Base-by-base conservation (phyloP, 73 alveolate species). In the Effrenium voratum region DNA sequence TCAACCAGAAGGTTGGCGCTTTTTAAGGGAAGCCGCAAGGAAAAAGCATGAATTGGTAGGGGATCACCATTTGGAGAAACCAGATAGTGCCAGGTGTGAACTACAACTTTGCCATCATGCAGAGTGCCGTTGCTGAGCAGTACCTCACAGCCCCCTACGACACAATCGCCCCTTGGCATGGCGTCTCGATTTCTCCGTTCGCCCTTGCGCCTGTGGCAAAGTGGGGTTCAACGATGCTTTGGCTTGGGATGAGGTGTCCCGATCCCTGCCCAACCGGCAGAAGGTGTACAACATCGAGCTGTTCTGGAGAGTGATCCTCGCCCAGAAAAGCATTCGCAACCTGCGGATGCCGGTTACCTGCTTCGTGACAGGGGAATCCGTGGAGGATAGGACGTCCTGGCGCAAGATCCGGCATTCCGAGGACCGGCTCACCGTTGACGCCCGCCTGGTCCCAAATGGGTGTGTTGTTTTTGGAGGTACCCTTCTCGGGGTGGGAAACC, bases 201-300 rank as follows among this genome's bases (percentile, higher is more conserved):
- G n/a, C n/a, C n/a, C n/a, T n/a, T n/a, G n/a, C n/a, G n/a, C n/a
- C n/a, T n/a, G n/a, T n/a, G n/a, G n/a, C n/a, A n/a, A n/a, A n/a
- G n/a, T n/a, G n/a, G n/a, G n/a, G n/a, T n/a, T n/a, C n/a, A n/a
- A n/a, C n/a, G n/a, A n/a, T n/a, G n/a, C n/a, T n/a, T n/a, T 22
- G 72, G 28, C n/a, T 30, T 57, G 2, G 32, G 68, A 15, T 63
- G 34, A 87, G 95, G 95, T 49, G 34, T 40, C 72, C 26, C 15
- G 95, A 5, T 87, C 95, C 3, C 66, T 87, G 49, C 95, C 95
- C 44, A 87, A 87, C 84, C 95, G 95, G 28, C 95, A 87, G 70
- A 87, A 87, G 70, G 63, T 84, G 44, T 87, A 87, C 95, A 87
- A 87, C 84, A 87, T 87, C 68, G 95, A 87, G 95, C 95, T 87